Evolutionary conservation across 2,329 filamentous ascomycete genomes (phyloP), one percentile per base, ranked within the genome.

Genomic region (Fusarium falciforme): DNA sequence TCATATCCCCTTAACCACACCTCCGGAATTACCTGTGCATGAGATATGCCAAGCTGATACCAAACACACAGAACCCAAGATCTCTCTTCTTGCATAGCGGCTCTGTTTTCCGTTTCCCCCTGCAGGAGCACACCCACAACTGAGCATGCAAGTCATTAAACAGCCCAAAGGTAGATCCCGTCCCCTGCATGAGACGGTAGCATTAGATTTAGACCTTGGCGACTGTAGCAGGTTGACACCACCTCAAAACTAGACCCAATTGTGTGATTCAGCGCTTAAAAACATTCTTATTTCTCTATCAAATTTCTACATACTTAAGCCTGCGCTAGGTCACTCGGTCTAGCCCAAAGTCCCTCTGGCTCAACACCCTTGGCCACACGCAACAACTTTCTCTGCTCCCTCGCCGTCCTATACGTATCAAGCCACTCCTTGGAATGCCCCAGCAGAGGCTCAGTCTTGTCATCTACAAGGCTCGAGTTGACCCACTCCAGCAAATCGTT

Each of bases 401-500:
- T 67, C 17, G 62, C 55, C 2, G 47, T 38, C 22, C 40, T 70
- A 29, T 77, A 77, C 0, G 60, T 70, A 25, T 62, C 44, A 4
- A 77, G 16, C 76, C 76, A 78, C 10, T 73, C 36, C 11, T 74
- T 33, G 0, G 72, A 64, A 12, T 74, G 75, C 0, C 74, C 75
- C 22, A 66, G 11, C 2, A 77, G 4, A 0, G 72, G 75, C 10
- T 75, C 60, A 3, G 60, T 36, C 2, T 65, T 11, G 2, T 63
- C 9, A n/a, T 66, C 38, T 2, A 72, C 59, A 1, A 67, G 55
- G 17, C 35, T 72, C 2, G 63, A 58, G 33, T 79, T 78, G 1
- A 68, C 74, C 76, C 75, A 79, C 10, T 64, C 49, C 5, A 78
- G 25, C 5, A 79, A 35, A 31, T 78, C 70, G 25, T 71, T 68